These are phyloP conservation scores for Niveomyces coronatus DNA, from an alignment of 2,329 filamentous ascomycete species.

Conservation along the genomic window DNA sequence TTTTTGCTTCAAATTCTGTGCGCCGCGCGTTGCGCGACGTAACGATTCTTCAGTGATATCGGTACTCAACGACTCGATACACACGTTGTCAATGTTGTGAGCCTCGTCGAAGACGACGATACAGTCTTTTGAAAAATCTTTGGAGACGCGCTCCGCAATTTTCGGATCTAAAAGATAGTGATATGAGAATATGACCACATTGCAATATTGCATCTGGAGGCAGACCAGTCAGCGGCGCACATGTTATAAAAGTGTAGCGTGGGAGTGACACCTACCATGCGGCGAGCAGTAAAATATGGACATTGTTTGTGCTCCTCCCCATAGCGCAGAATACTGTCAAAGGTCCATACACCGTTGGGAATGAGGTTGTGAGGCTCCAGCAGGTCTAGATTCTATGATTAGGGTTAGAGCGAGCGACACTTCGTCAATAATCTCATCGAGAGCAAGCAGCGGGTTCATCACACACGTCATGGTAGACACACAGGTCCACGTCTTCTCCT, in stretches of 20 bases:
- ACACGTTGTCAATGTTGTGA: conserved; percentile 99
- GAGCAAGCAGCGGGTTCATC: too few relatives aligned
- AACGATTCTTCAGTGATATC: conserved; percentile 94
- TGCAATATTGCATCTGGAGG: conserved; percentile 87
- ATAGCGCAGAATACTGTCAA: conserved; percentile 80
- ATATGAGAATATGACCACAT: conserved; percentile 99
- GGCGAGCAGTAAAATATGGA: conserved; percentile 88
- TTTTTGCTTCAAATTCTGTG: conserved; percentile 79
- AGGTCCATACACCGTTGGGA: conserved; percentile 89
- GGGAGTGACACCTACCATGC: conserved; percentile 59
- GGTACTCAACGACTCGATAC: conserved; percentile 93
- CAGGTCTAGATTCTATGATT: conserved; percentile 69
- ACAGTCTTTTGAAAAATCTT: conserved; percentile 93
- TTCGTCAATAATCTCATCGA: too few relatives aligned
- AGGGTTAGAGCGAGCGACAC: conserved; percentile 12
- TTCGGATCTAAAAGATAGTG: conserved; percentile 97
- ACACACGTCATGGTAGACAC: conserved; percentile 83
- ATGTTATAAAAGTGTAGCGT: not conserved
- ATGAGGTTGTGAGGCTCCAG: conserved; percentile 92
- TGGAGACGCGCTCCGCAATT: conserved; percentile 90
- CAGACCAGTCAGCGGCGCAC: not conserved
- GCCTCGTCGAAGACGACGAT: conserved; percentile 98
- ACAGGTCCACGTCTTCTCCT: conserved; percentile 88
- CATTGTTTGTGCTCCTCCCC: conserved; percentile 95
- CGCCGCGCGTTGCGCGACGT: conserved; percentile 80